A percentile compares a stretch with the other conserved stretches of the same genome.
Conservation (phyloP, 441 rosid genomes). For the Bocquillonia castaneifolia region DNA sequence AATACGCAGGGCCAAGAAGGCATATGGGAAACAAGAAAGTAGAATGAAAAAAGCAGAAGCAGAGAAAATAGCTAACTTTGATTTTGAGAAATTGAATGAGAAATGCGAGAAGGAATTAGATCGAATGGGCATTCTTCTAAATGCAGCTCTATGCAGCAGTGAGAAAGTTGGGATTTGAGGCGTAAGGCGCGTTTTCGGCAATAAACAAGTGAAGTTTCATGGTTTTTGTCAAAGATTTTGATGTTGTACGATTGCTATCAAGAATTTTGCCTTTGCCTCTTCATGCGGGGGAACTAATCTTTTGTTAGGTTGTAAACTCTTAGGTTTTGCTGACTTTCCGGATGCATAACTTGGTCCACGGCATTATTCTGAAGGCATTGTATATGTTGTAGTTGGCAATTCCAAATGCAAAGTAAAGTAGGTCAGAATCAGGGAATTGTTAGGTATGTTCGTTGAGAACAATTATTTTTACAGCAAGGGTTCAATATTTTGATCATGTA, state of each 20-base stretch:
- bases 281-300: conserved; percentile 19
- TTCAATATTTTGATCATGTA: conserved; percentile 9
- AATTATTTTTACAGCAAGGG: conserved; percentile 5
- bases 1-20: conserved; percentile 46
- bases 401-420: conserved; percentile 3
- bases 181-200: too few species aligned
- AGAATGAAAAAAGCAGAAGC: conserved; percentile 24
- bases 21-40: conserved; percentile 29
- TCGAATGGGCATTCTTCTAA: conserved; percentile 72
- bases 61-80: conserved; percentile 5
- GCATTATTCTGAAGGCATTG: conserved; percentile 21
- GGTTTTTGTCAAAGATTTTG: conserved; percentile 9
- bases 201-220: not conserved
- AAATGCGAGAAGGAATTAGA: conserved; percentile 29
- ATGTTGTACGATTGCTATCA: conserved; percentile 10
- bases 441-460: conserved; percentile 15
- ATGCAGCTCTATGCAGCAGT: conserved; percentile 75
- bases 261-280: conserved; percentile 23
- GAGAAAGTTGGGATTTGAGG: too few species aligned
- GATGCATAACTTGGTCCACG: conserved; percentile 15
- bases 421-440: conserved; percentile 16
- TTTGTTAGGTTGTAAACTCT: conserved; percentile 31
- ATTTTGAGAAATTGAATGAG: conserved; percentile 20
- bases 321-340: conserved; percentile 31
- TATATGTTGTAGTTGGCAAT: conserved; percentile 25